Base-by-base conservation (phyloP, 768 basidiomycete species). In the Leccinum variicolor region DNA sequence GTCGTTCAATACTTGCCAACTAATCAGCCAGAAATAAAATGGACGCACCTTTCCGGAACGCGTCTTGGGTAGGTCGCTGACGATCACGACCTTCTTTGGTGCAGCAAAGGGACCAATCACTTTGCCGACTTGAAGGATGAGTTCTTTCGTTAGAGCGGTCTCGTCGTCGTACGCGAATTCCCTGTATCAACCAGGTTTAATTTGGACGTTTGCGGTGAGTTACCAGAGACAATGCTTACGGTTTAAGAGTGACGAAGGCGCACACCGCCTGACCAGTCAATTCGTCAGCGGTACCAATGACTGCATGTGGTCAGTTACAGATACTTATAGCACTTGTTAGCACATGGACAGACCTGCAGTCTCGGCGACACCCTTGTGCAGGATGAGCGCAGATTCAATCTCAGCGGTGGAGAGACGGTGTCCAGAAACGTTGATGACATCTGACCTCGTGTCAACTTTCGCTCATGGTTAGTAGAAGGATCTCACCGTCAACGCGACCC, bases 391-490 rank as follows among this genome's bases (percentile, higher is more conserved):
- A 3, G 92, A 94, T 77, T 99, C 96, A 59, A 99, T 97, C 76
- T 98, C 96, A 54, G 96, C 96, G 4, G 96, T 99, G 45, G 93
- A 95, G 54, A 99, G 78, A 66, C 96, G 88, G 74, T 99, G 96
- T 2, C 96, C 96, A 43, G 96, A 95, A 31, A 98, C 95, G 74
- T 98, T 98, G 82, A 97, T 97, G 58, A 97, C 94, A 76, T 96
- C 90, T 91, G 64, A 13, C 57, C 41, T 11, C 31, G 26, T 23
- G 7, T 60, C 15, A 55, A 31, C n/a, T 46, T 51, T 25, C 17
- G 55, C 41, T 36, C 41, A 14, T 14, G 2, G 31, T 47, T 13
- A 57, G 53, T 23, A 45, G 50, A 19, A 58, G 28, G 5, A 63
- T 81, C 75, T 62, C 80, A 84, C 90, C 94, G 73, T 99, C 97